These are phyloP conservation scores for Neostapfia colusana DNA, from an alignment of 176 grass and related monocot genomes.

Conservation along the genomic window DNA sequence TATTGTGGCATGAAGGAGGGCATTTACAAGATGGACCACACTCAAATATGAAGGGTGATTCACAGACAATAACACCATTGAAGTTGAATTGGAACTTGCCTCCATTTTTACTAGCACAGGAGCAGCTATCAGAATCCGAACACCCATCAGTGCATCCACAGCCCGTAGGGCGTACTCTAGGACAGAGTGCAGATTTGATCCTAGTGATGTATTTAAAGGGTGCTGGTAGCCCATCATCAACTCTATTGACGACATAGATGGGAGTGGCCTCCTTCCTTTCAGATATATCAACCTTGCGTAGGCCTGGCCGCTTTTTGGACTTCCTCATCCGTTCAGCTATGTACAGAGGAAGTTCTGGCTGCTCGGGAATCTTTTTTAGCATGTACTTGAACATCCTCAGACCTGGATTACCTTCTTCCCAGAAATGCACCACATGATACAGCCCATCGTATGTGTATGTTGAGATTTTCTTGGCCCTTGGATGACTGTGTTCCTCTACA, in stretches of 20 bases:
- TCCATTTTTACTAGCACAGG: conserved; percentile 66
- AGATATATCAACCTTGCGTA: conserved; percentile 61
- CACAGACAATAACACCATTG: conserved; percentile 61
- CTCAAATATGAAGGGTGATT: conserved; percentile 62
- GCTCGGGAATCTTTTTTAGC: conserved; percentile 53
- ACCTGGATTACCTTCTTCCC: conserved; percentile 35
- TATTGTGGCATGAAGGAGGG: conserved; percentile 62
- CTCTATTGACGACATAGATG: conserved; percentile 66
- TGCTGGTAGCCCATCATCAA: conserved; percentile 48
- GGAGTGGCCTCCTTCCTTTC: conserved; percentile 50
- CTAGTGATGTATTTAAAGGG: conserved; percentile 57
- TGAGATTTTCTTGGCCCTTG: conserved; percentile 41
- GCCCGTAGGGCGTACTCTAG: conserved; percentile 44
- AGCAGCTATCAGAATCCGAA: conserved; percentile 50
- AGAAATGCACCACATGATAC: conserved; percentile 57
- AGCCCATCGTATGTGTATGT: conserved; percentile 74
- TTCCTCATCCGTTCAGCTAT: conserved; percentile 46
- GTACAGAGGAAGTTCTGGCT: conserved; percentile 63
- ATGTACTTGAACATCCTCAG: conserved; percentile 57
- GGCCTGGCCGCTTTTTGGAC: conserved; percentile 39
- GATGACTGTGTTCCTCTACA: conserved; percentile 29
- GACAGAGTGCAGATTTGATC: conserved; percentile 42
- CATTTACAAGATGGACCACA: conserved; percentile 65
- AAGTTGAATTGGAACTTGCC: conserved; percentile 71
- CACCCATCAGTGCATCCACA: conserved; percentile 64